Evolutionary conservation across 202 grass and related monocot genomes (phyloP).

Genomic region (Digitaria exilis): DNA sequence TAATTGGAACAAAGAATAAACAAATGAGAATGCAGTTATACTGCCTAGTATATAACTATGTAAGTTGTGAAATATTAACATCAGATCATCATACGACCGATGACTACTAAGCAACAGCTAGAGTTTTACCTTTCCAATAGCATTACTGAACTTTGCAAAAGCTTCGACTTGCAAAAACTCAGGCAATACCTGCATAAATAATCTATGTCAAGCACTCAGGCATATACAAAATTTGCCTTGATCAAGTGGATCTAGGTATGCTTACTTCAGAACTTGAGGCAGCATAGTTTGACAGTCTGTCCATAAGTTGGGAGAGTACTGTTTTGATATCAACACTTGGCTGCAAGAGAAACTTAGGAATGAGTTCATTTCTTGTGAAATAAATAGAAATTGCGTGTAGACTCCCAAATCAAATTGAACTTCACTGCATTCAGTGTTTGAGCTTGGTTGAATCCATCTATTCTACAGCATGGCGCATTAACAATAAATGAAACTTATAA

Average conservation of each 20-base stretch:
- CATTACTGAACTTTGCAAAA: constrained; percentile 95
- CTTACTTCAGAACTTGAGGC: constrained; percentile 89
- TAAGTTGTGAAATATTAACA: background rate
- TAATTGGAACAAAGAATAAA: background rate
- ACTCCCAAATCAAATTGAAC: constrained; percentile 21
- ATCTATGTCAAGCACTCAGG: constrained; percentile 50
- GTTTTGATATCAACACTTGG: constrained; percentile 98
- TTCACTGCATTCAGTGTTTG: constrained; percentile 8
- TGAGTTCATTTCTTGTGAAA: constrained; percentile 24
- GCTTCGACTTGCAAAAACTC: constrained; percentile 99
- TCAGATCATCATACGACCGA: constrained; percentile 5
- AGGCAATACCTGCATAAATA: constrained; percentile 79
- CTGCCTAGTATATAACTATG: background rate
- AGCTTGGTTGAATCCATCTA: constrained; percentile 24
- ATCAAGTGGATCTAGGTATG: constrained; percentile 28
- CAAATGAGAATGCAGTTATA: background rate
- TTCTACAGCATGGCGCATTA: constrained; percentile 12
- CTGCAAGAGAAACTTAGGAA: constrained; percentile 53
- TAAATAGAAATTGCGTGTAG: constrained; percentile 30
- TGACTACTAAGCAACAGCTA: constrained; percentile 8
- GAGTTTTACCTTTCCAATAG: constrained; percentile 91
- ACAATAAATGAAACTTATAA: constrained; percentile 9
- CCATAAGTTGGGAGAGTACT: constrained; percentile 95
- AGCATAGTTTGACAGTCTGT: constrained; percentile 97
- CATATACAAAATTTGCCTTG: constrained; percentile 34